Evolutionary conservation across 805 yeast genomes (phyloP).

Genomic region (Yamadazyma akitaensis): DNA sequence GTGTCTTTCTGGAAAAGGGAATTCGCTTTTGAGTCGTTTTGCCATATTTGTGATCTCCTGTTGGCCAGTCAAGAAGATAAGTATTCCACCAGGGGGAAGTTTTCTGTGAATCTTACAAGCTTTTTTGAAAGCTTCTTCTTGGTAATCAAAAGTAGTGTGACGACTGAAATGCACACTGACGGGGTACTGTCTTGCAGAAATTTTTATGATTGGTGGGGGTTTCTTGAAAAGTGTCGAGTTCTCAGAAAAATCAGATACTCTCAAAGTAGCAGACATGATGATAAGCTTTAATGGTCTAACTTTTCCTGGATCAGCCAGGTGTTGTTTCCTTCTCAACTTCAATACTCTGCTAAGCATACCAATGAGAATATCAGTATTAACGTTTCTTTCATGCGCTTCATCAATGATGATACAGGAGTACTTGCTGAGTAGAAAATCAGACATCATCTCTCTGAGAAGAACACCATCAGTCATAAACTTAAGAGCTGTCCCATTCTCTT

Average conservation of each 20-base stretch:
- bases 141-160: constrained; percentile 71
- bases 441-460: constrained; percentile 85
- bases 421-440: constrained; percentile 73
- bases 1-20: constrained; percentile 43
- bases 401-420: constrained; percentile 89
- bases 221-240: constrained; percentile 61
- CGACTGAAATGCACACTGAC: constrained; percentile 88
- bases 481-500: constrained; percentile 53
- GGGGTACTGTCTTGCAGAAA: constrained; percentile 92
- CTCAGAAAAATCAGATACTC: constrained; percentile 91
- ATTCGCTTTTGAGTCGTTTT: constrained; percentile 61
- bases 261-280: constrained; percentile 94
- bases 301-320: constrained; percentile 43
- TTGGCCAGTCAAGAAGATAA: constrained; percentile 91
- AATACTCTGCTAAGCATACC: constrained; percentile 92
- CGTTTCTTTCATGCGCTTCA: constrained; percentile 97
- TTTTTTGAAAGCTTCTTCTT: constrained; percentile 83
- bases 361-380: constrained; percentile 91
- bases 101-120: constrained; percentile 80
- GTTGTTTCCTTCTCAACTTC: constrained; percentile 58
- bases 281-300: constrained; percentile 69
- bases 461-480: constrained; percentile 97
- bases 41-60: constrained; percentile 82
- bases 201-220: constrained; percentile 85
- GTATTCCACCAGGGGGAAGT: constrained; percentile 91